Evolutionary conservation across 495 filamentous ascomycete species (phyloP), one percentile per base, ranked within the genome.

Genomic region (Symbiotaphrina buchneri): DNA sequence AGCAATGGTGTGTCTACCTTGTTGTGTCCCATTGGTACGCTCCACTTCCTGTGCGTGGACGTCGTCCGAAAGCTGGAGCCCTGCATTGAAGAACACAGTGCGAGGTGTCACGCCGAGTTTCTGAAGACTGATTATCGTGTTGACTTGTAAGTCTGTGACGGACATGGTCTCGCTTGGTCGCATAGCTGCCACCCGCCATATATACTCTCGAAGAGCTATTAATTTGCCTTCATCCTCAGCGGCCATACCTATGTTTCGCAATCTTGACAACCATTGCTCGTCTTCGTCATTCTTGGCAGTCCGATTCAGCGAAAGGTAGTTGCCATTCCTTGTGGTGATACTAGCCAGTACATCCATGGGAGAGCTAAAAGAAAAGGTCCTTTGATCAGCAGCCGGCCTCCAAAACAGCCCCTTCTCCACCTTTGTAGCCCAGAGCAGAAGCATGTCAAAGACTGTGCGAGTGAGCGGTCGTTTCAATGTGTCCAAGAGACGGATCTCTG

Each of bases 201-300:
- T 82, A 39, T 92, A 94, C 42, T 93, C 87, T 31, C 74, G 61
- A 10, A 99, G 61, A 4, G 69, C 74, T 13, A 93, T 52, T 6
- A 99, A 53, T 44, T 99, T 99, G 39, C 74, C 68, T 35, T 99
- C 90, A 41, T 99, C 90, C 27, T 91, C 84, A 0, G 54, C 36
- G 1, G 56, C 48, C 65, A 99, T 77, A 0, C 87, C 85, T 22
- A 87, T 64, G 37, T 78, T 84, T 19, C 80, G 65, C 19, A 99
- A 52, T 30, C 76, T 68, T 13, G 55, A 55, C n/a, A 99, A 56
- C 90, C 90, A 99, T 42, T 83, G 71, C 34, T 94, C 82, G 47
- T 99, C 90, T 47, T 94, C 85, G n/a, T 92, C 83, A 41, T 85
- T 93, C 44, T 66, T 82, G 0, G 59, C 39, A 1, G 68, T 41